Evolutionary conservation across 352 stramenopile species (phyloP).

Genomic region (Blastocystis sp.): DNA sequence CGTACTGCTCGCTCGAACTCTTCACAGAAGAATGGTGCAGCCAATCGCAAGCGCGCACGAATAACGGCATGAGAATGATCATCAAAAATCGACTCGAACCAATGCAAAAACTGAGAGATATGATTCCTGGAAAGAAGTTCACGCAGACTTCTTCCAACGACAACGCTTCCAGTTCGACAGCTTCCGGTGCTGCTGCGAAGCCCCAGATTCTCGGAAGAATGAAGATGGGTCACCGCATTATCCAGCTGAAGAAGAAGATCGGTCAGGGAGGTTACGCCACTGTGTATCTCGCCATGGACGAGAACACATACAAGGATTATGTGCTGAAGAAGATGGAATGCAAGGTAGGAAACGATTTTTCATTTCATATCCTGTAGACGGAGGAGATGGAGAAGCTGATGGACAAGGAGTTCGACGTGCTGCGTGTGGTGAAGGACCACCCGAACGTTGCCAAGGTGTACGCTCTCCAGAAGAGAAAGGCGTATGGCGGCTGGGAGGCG

Average conservation of each 20-base stretch:
- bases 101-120: slow-evolving; percentile 35
- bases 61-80: background rate
- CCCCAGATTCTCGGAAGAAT: slow-evolving; percentile 39
- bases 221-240: slow-evolving; percentile 22
- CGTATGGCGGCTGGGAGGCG: slow-evolving; percentile 66
- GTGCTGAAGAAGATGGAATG: slow-evolving; percentile 56
- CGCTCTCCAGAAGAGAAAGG: slow-evolving; percentile 43
- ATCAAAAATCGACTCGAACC: background rate
- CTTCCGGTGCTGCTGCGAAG: background rate
- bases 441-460: slow-evolving; percentile 40
- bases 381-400: slow-evolving; percentile 50
- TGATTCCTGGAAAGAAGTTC: slow-evolving; percentile 6
- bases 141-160: background rate
- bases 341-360: slow-evolving; percentile 5
- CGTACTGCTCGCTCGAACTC: too few species aligned
- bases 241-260: slow-evolving; percentile 56
- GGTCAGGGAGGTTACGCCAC: slow-evolving; percentile 45
- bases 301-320: background rate
- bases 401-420: slow-evolving; percentile 31
- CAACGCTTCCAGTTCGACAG: background rate
- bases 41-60: background rate
- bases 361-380: slow-evolving; percentile 12
- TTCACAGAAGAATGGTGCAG: background rate
- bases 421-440: slow-evolving; percentile 23
- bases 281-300: slow-evolving; percentile 39